phyloP scores from a whole-genome alignment of 1,284 basidiomycete species.

The Tranzscheliella williamsii region DNA sequence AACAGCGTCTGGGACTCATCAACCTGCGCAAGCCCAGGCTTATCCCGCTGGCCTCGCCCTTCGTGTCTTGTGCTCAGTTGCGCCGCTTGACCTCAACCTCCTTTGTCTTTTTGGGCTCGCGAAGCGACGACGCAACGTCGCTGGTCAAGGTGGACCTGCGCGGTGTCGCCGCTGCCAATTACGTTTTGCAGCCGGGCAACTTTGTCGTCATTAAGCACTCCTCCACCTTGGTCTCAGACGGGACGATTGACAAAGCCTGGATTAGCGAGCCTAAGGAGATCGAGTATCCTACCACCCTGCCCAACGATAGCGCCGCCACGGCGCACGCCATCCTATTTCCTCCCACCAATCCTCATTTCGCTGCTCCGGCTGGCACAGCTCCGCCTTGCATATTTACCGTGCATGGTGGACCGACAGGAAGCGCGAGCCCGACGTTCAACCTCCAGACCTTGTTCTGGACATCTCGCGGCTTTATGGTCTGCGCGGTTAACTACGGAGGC shows the following conservation, averaged over 20 bases:
- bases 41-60: slow-evolving; percentile 22
- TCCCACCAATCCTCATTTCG: slow-evolving; percentile 69
- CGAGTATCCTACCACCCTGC: slow-evolving; percentile 47
- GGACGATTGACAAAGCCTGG: slow-evolving; percentile 20
- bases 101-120: slow-evolving; percentile 28
- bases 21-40: slow-evolving; percentile 31
- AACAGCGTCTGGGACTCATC: slow-evolving; percentile 24
- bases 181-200: slow-evolving; percentile 5
- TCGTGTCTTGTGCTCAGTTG: slow-evolving; percentile 25
- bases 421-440: slow-evolving; percentile 64
- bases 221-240: slow-evolving; percentile 24
- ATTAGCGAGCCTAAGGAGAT: slow-evolving; percentile 32
- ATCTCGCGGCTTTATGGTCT: slow-evolving; percentile 62
- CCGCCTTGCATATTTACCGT: slow-evolving; percentile 71
- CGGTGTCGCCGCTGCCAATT: slow-evolving; percentile 8
- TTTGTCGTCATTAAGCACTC: slow-evolving; percentile 35
- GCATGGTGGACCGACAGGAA: slow-evolving; percentile 72
- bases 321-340: slow-evolving; percentile 68
- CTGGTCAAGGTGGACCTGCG: slow-evolving; percentile 31
- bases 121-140: slow-evolving; percentile 19
- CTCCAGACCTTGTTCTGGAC: slow-evolving; percentile 66
- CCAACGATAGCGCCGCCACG: slow-evolving; percentile 24
- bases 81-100: slow-evolving; percentile 15
- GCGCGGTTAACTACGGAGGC: slow-evolving; percentile 73
- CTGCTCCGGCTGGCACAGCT: slow-evolving; percentile 65